These are phyloP conservation scores for Penicillium egyptiacum DNA, from an alignment of 495 filamentous ascomycete species.

Conservation along the genomic window DNA sequence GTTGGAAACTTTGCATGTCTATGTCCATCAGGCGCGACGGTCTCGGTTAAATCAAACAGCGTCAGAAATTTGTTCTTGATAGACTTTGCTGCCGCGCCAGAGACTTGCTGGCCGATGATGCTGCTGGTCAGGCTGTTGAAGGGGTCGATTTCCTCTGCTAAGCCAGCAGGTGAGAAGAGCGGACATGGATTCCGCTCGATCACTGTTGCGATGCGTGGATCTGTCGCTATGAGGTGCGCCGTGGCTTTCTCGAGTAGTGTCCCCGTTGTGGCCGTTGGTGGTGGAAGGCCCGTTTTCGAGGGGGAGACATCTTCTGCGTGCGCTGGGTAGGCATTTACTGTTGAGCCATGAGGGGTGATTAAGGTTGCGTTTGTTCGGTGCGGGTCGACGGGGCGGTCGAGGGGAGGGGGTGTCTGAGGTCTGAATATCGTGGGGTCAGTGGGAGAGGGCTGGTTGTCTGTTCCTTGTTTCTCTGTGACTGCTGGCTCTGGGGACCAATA, in stretches of 20 bases:
- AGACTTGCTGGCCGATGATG: conserved; percentile 96
- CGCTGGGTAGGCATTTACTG: conserved; percentile 57
- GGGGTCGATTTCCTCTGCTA: conserved; percentile 82
- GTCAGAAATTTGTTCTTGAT: conserved; percentile 84
- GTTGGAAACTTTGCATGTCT: conserved; percentile 62
- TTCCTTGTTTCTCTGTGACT: conserved; percentile 9
- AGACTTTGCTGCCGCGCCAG: conserved; percentile 81
- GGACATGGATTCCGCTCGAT: conserved; percentile 74
- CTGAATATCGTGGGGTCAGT: conserved; percentile 24
- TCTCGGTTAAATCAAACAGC: conserved; percentile 57
- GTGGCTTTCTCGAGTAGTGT: conserved; percentile 75
- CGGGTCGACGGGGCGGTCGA: conserved; percentile 60
- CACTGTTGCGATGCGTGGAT: conserved; percentile 69
- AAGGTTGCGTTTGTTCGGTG: conserved; percentile 73
- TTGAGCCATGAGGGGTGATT: conserved; percentile 74
- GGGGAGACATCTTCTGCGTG: conserved; percentile 53
- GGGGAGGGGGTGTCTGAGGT: conserved; percentile 42
- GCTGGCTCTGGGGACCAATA: conserved; percentile 30
- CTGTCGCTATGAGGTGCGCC: conserved; percentile 73
- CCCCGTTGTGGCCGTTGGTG: conserved; percentile 61
- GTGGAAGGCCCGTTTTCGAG: conserved; percentile 53
- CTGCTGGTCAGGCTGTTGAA: conserved; percentile 78
- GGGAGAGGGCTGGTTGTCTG: conserved; percentile 19
- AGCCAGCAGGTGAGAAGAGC: conserved; percentile 76
- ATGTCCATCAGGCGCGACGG: conserved; percentile 17